Percentiles rank a stretch among this genome's conserved stretches.
phyloP scores from a whole-genome alignment of 768 basidiomycete genomes.

The Pulveroboletus sp. region DNA sequence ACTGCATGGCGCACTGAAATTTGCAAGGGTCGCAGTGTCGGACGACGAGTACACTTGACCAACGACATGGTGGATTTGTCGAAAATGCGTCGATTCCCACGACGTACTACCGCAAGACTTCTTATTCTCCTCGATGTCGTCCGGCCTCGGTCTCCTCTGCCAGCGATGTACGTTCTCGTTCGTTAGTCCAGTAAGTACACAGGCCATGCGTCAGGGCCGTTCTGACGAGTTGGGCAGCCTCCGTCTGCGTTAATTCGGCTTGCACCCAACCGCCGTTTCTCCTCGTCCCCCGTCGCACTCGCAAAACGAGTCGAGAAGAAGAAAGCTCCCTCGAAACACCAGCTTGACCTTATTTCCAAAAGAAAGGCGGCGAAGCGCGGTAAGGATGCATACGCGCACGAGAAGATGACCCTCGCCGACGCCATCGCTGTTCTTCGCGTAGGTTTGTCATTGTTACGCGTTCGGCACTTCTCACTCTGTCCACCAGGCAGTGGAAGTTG shows the following conservation, averaged over 20 bases:
- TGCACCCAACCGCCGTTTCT: constrained; percentile 38
- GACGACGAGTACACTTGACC: constrained; percentile 32
- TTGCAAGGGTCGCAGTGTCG: constrained; percentile 33
- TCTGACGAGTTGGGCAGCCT: constrained; percentile 4
- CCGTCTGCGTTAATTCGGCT: neutral
- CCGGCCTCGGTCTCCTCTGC: constrained; percentile 21
- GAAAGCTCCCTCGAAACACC: constrained; percentile 65
- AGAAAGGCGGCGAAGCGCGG: constrained; percentile 52
- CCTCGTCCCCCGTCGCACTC: constrained; percentile 43
- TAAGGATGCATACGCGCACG: constrained; percentile 55
- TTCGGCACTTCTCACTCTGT: constrained; percentile 5
- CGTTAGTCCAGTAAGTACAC: constrained; percentile 16
- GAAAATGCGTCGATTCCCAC: constrained; percentile 21
- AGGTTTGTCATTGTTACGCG: constrained; percentile 24
- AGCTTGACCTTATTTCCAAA: constrained; percentile 59
- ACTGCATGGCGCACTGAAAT: constrained; percentile 42
- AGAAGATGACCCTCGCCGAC: constrained; percentile 62
- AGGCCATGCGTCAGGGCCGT: neutral
- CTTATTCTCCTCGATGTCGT: constrained; percentile 15
- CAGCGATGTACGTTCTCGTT: constrained; percentile 23
- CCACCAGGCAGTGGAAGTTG: constrained; percentile 75
- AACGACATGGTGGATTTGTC: constrained; percentile 36
- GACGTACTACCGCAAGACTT: constrained; percentile 10
- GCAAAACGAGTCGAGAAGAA: constrained; percentile 50
- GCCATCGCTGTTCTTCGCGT: constrained; percentile 73